Percentiles rank a stretch among this genome's conserved stretches.
Evolutionary conservation across 2,329 filamentous ascomycete species (phyloP).

Genomic region (Aureobasidium sp.): DNA sequence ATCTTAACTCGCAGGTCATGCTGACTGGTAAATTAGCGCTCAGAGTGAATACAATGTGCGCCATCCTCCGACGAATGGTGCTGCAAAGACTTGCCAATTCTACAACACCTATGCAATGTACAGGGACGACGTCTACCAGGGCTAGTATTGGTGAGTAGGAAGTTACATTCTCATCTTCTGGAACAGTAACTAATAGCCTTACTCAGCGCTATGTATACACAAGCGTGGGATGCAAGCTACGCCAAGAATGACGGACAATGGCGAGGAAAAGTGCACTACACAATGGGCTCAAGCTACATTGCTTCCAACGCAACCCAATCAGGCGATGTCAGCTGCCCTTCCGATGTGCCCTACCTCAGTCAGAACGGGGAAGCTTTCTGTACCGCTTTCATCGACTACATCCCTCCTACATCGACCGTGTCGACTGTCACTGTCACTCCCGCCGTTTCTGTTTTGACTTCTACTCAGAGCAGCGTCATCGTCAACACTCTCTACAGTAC

Average conservation of each 20-base stretch:
- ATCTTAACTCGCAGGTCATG: not conserved
- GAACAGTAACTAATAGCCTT: not conserved
- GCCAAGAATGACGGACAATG: not conserved
- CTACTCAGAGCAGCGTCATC: not conserved
- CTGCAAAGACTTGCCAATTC: not conserved
- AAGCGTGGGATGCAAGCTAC: not conserved
- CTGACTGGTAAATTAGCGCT: not conserved
- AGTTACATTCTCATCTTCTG: not conserved
- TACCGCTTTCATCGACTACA: not conserved
- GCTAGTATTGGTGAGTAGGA: not conserved
- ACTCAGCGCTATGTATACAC: not conserved
- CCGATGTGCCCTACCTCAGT: not conserved
- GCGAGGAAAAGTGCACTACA: not conserved
- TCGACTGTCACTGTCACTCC: not conserved
- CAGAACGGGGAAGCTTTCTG: not conserved
- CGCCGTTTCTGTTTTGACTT: not conserved
- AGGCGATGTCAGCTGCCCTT: not conserved
- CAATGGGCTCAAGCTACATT: not conserved
- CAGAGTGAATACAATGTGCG: slow-evolving; percentile 17
- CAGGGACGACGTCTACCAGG: not conserved
- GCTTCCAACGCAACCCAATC: not conserved
- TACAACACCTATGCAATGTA: not conserved
- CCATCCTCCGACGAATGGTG: slow-evolving; percentile 11
- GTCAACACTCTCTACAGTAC: no score
- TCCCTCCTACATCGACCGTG: not conserved